Base-by-base conservation (phyloP, 192 early-diverging fungal genomes). In the Podila minutissima region DNA sequence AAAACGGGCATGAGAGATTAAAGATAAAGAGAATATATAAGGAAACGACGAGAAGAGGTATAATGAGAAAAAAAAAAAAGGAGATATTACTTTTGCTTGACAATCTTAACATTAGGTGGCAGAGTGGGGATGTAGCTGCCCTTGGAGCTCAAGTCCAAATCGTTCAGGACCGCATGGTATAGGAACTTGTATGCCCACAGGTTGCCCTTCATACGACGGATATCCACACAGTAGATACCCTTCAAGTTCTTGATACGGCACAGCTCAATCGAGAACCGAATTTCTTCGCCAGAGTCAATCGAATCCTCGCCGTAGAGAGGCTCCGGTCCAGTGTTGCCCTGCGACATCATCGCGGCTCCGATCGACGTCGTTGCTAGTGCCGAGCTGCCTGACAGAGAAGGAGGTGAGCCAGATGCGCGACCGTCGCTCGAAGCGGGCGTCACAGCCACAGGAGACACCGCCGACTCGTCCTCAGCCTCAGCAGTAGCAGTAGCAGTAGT, bases 241-340 rank as follows among this genome's bases (percentile, higher is more conserved):
- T 84, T 88, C 60, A 99, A 79, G 79, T 97, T 97, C 85, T 95
- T 94, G 84, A 99, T 93, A 73, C 89, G 90, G 85, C 96, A 95
- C 33, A 99, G 75, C 87, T 97, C 95, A n/a, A 99, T 91, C 19
- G 91, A 89, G 83, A 97, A 92, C 19, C 92, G 91, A 24, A 99
- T 88, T 84, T 97, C 96, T 46, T 93, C 95, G 29, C 92, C 92
- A 19, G 86, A 85, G 71, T 91, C 90, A n/a, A 88, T 74, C 2
- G 72, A 69, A 22, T 84, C 78, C 60, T 91, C 88, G 5, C 90
- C 90, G 53, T 89, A 89, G 8, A 89, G 62, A 4, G 87, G 69
- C 31, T 76, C 76, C 0, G 75, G 81, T 50, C 77, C 77, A 31
- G 70, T 73, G 31, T 70, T 73, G 26, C 62, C 37, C 15, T 31